Conservation (phyloP, 2,329 filamentous ascomycete species). For the Bipolaris victoriae region DNA sequence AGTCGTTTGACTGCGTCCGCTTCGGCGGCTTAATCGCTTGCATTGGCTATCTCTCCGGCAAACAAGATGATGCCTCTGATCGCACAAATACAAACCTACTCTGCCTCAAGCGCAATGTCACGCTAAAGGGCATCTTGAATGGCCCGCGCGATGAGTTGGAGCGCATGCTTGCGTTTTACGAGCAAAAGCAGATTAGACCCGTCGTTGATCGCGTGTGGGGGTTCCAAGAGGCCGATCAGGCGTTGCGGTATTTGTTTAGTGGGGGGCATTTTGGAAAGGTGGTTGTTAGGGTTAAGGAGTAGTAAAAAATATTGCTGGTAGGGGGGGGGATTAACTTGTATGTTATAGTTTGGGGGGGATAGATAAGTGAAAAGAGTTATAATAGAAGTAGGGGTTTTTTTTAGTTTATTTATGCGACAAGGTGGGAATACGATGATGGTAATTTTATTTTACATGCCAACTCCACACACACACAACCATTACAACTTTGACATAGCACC, state of each 20-base stretch:
- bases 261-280: slow-evolving; percentile 52
- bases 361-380: not conserved
- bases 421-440: not conserved
- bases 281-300: slow-evolving; percentile 41
- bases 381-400: not conserved
- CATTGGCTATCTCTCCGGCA: slow-evolving; percentile 56
- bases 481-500: slow-evolving; percentile 5
- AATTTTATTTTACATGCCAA: not conserved
- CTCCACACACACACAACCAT: not conserved
- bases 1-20: slow-evolving; percentile 52
- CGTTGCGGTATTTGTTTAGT: slow-evolving; percentile 38
- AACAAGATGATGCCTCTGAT: slow-evolving; percentile 62
- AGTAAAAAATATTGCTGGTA: no score
- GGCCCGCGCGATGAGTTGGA: slow-evolving; percentile 63
- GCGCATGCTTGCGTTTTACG: slow-evolving; percentile 52
- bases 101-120: slow-evolving; percentile 58
- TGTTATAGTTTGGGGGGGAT: not conserved
- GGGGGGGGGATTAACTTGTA: no score
- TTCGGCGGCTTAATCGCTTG: slow-evolving; percentile 52
- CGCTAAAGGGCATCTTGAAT: slow-evolving; percentile 66
- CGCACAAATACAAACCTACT: slow-evolving; percentile 66
- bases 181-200: slow-evolving; percentile 49
- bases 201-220: slow-evolving; percentile 51
- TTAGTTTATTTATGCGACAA: not conserved
- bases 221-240: slow-evolving; percentile 44